A percentile compares a stretch with the other conserved stretches of the same genome.
Evolutionary conservation across 169 alveolate species (phyloP).

Genomic region (Eimeria brunetti): DNA sequence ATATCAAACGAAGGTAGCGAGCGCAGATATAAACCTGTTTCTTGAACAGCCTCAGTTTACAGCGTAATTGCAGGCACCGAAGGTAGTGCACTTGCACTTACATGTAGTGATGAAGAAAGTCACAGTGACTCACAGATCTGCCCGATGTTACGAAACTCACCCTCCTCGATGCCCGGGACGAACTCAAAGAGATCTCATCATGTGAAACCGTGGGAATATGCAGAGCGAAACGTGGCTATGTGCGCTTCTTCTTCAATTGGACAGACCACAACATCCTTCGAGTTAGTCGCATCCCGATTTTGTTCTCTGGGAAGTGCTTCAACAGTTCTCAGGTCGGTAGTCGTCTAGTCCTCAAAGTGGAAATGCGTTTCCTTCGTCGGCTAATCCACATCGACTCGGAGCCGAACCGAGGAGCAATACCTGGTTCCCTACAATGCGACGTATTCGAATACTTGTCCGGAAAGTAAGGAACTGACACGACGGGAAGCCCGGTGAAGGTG

Average conservation of each 20-base stretch:
- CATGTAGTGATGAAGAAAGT: not conserved
- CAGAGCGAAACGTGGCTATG: constrained; percentile 81
- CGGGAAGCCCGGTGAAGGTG: constrained; percentile 39
- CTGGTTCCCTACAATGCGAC: constrained; percentile 74
- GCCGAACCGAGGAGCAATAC: constrained; percentile 14
- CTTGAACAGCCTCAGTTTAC: not conserved
- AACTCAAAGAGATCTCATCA: constrained; percentile 73
- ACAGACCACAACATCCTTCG: constrained; percentile 80
- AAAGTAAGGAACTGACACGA: constrained; percentile 44
- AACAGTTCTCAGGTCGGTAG: constrained; percentile 73
- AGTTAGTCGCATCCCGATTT: constrained; percentile 16
- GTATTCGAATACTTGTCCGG: constrained; percentile 78
- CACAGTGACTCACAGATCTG: constrained; percentile 27
- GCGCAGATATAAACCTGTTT: not conserved
- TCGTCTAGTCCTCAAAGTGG: constrained; percentile 76
- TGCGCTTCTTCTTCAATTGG: constrained; percentile 80
- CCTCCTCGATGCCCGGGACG: constrained; percentile 75
- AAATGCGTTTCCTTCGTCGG: constrained; percentile 79
- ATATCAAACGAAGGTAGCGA: constrained; percentile 79
- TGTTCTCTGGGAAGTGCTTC: not conserved
- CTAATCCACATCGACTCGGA: constrained; percentile 74
- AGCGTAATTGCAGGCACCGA: constrained; percentile 59
- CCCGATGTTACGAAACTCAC: constrained; percentile 79
- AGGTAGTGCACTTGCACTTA: constrained; percentile 48
- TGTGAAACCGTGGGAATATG: constrained; percentile 81